Base-by-base conservation (phyloP, 768 basidiomycete genomes). In the Russula ochroleuca region DNA sequence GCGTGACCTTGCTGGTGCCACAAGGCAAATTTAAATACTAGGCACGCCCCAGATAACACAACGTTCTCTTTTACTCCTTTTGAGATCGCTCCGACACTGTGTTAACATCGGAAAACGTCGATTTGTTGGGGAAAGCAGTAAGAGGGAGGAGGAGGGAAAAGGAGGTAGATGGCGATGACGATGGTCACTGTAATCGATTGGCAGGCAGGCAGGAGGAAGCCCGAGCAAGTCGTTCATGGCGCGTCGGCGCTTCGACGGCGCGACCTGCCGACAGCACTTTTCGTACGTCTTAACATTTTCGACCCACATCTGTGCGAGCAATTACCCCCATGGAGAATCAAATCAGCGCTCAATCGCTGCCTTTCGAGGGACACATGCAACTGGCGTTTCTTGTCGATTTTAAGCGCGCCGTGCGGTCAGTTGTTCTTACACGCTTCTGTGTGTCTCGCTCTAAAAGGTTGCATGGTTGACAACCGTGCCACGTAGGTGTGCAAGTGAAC, bases 1-100 rank as follows among this genome's bases (percentile, higher is more conserved):
- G 48, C 48, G 43, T 45, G 43, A 45, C n/a, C n/a, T 45, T 45
- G 43, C 43, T 45, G 43, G n/a, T 45, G 43, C n/a, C 43, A n/a
- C 48, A 49, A 49, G 5, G 25, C 23, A 49, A 25, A n/a, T 21
- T 21, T 45, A 21, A 43, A 21, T 21, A n/a, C n/a, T n/a, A 21
- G n/a, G 10, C n/a, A 21, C n/a, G 43, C 43, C n/a, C 41, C 19
- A 41, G 6, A 41, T 43, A 17, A 41, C 40, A 8, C 40, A 41
- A 41, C 8, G 6, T 17, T 43, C 9, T 9, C 3, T n/a, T n/a
- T 43, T 43, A 43, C 41, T n/a, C 41, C 41, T 9, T 43, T 48
- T 25, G 47, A 49, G 23, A 13, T 48, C 1, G 47, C 47, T 48
- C 47, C 21, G 5, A 48, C 23, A 13, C 23, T 35, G 23, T 48